Base-by-base conservation (phyloP, 1,284 basidiomycete genomes). In the Moesziomyces aphidis region DNA sequence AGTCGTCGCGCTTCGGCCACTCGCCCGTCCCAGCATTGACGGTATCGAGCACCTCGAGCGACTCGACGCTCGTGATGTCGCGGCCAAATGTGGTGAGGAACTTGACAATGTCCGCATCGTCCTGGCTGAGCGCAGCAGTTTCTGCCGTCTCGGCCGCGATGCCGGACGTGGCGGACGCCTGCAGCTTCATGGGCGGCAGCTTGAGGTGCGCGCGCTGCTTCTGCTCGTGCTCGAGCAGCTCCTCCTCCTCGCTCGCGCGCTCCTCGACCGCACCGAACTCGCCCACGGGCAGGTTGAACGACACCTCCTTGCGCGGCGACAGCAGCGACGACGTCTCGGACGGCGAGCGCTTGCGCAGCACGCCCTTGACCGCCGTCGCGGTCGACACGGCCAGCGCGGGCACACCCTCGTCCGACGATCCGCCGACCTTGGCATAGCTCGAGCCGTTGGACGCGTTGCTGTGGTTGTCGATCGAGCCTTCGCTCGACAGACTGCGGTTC, bases 51-150 rank as follows among this genome's bases (percentile, higher is more conserved):
- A 66, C 24, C 49, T 64, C 76, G n/a, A 59, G 50, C 55, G 73
- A 69, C 28, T 68, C 56, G 39, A 76, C 67, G n/a, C 45, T 53
- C 31, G 61, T 34, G 10, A 78, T 24, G 19, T 73, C 48, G n/a
- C 62, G 55, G 24, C 76, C 77, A 21, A 77, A 79, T 17, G 61
- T 42, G 2, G 60, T 50, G 13, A 79, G 62, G 68, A 76, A 79
- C 8, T 46, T 45, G 34, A 57, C 8, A 21, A 79, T 69, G 45
- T 79, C 69, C 17, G 62, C 39, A 45, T 79, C 75, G 26, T 77
- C 73, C 46, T 57, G 60, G 22, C 50, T 42, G 15, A 50, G 42
- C 15, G 24, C 36, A 11, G 42, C 48, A 21, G 31, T 51, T 17
- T 54, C 52, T 5, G 8, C 48, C 31, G 31, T 3, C 31, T 34